These are phyloP conservation scores for Colletotrichum plurivorum DNA, from an alignment of 2,329 filamentous ascomycete species.

Conservation along the genomic window DNA sequence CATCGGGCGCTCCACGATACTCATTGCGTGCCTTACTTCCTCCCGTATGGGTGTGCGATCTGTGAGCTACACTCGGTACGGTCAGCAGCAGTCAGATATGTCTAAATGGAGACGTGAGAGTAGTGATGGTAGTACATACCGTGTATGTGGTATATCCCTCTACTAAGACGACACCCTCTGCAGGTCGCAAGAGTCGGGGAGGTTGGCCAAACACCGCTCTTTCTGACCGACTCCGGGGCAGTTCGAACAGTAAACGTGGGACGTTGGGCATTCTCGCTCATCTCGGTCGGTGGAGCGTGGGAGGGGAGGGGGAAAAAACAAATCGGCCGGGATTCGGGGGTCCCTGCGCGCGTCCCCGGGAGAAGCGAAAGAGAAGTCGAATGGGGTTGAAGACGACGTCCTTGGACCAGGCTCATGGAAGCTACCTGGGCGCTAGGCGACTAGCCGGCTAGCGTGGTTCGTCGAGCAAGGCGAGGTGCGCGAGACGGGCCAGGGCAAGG, in stretches of 20 bases:
- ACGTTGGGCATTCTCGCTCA: slow-evolving; percentile 28
- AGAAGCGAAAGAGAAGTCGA: slow-evolving; percentile 16
- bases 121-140: background rate
- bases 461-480: slow-evolving; percentile 19
- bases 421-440: slow-evolving; percentile 32
- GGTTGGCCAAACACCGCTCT: slow-evolving; percentile 21
- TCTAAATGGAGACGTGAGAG: slow-evolving; percentile 24
- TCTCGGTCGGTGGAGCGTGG: slow-evolving; percentile 29
- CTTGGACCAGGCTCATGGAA: slow-evolving; percentile 39
- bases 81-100: slow-evolving; percentile 37
- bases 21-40: slow-evolving; percentile 31
- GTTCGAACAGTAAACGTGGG: slow-evolving; percentile 18
- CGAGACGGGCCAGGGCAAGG: slow-evolving; percentile 7
- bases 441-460: slow-evolving; percentile 36
- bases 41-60: slow-evolving; percentile 11
- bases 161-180: slow-evolving; percentile 2
- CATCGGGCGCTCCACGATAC: slow-evolving; percentile 16
- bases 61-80: background rate
- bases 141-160: background rate
- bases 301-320: slow-evolving; percentile 18
- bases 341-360: slow-evolving; percentile 33
- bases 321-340: slow-evolving; percentile 37
- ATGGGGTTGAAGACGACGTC: slow-evolving; percentile 30
- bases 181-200: slow-evolving; percentile 34
- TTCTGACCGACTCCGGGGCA: slow-evolving; percentile 32